phyloP scores from a whole-genome alignment of 257 asterid species.

The Coffea canephora region DNA sequence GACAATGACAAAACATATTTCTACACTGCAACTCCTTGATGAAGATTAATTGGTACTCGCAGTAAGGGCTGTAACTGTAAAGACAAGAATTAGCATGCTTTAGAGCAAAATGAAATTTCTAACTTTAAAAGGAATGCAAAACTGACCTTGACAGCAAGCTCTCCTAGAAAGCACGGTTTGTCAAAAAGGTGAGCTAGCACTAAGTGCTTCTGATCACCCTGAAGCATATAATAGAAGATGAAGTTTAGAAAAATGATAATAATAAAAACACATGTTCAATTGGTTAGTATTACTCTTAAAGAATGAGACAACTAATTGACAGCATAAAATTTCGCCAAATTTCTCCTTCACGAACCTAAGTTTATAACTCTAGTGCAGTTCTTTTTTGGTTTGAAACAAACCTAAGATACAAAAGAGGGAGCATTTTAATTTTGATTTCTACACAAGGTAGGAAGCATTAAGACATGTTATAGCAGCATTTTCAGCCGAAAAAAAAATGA shows the following conservation, averaged over 20 bases:
- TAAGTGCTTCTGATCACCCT: constrained; percentile 85
- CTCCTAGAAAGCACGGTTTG: constrained; percentile 90
- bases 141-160: constrained; percentile 74
- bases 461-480: background rate
- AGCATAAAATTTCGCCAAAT: background rate
- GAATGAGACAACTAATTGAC: background rate
- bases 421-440: background rate
- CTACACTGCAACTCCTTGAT: background rate
- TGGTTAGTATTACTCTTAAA: background rate
- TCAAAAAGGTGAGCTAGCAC: constrained; percentile 82
- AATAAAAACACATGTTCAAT: background rate
- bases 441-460: background rate
- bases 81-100: background rate
- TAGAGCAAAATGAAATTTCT: background rate
- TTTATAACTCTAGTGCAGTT: background rate
- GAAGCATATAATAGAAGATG: constrained; percentile 22
- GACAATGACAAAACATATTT: background rate
- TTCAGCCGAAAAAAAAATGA: background rate
- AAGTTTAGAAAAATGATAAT: background rate
- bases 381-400: background rate
- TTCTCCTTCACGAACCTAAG: background rate
- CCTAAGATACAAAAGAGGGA: background rate
- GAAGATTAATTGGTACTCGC: background rate
- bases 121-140: background rate
- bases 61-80: background rate